Percentiles rank a stretch among this genome's conserved stretches.
Conservation (phyloP, 805 yeast genomes). For the Pichia californica region DNA sequence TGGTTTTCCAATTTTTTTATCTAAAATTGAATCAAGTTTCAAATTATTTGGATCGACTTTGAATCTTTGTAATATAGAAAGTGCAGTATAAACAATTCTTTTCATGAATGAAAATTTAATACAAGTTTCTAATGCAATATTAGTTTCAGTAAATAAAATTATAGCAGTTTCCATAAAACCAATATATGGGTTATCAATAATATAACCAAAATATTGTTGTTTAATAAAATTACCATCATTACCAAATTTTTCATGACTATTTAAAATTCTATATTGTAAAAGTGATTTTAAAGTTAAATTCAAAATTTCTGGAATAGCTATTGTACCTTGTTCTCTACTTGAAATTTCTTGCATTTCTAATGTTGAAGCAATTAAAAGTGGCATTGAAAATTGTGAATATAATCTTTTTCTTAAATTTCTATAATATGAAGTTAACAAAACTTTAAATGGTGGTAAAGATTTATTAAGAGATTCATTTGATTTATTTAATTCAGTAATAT, state of each 20-base stretch:
- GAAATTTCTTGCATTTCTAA: constrained; percentile 55
- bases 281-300: constrained; percentile 34
- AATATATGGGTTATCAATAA: constrained; percentile 26
- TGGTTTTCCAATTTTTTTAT: constrained; percentile 7
- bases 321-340: constrained; percentile 37
- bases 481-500: constrained; percentile 12
- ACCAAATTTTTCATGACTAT: constrained; percentile 18
- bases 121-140: constrained; percentile 36
- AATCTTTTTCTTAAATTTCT: constrained; percentile 1
- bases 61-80: constrained; percentile 20
- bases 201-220: constrained; percentile 17
- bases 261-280: constrained; percentile 35
- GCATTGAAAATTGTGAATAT: constrained; percentile 16
- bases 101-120: constrained; percentile 22
- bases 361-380: constrained; percentile 37
- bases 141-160: constrained; percentile 37
- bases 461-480: constrained; percentile 1
- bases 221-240: constrained; percentile 1
- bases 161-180: constrained; percentile 36
- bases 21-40: constrained; percentile 18
- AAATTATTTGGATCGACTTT: constrained; percentile 15
- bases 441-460: not conserved
- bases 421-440: not conserved
- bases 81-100: constrained; percentile 15
- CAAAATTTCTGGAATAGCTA: constrained; percentile 13